These are phyloP conservation scores for Lindgomyces ingoldianus DNA, from an alignment of 495 filamentous ascomycete genomes.

Conservation along the genomic window DNA sequence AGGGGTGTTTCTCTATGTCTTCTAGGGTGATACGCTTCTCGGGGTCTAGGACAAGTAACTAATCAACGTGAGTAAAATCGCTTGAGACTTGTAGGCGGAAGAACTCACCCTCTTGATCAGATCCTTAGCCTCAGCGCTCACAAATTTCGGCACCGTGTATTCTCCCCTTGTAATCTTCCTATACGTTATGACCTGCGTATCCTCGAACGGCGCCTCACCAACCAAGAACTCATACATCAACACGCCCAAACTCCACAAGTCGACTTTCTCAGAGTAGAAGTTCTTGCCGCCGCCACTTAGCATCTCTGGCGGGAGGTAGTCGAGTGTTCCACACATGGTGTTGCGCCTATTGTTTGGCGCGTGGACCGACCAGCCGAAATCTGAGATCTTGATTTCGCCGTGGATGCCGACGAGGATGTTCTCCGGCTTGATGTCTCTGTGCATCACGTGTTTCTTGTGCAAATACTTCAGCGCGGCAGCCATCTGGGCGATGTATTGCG, in stretches of 20 bases:
- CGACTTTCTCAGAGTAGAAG: slow-evolving; percentile 91
- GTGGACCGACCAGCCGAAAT: slow-evolving; percentile 98
- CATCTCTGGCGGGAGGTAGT: slow-evolving; percentile 98
- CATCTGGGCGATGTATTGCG: slow-evolving; percentile 99
- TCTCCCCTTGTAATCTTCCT: slow-evolving; percentile 84
- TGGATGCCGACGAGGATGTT: slow-evolving; percentile 98
- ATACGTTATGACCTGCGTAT: slow-evolving; percentile 93
- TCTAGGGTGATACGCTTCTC: slow-evolving; percentile 90
- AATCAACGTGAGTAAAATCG: slow-evolving; percentile 9
- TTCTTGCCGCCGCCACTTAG: slow-evolving; percentile 75
- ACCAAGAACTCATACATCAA: slow-evolving; percentile 96
- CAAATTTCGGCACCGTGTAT: slow-evolving; percentile 87
- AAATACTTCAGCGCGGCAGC: slow-evolving; percentile 86
- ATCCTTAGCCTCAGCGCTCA: slow-evolving; percentile 88
- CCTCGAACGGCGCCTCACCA: slow-evolving; percentile 95
- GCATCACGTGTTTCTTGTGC: slow-evolving; percentile 98
- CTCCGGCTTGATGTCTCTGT: slow-evolving; percentile 98
- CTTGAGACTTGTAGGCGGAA: neutral
- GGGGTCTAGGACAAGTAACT: slow-evolving; percentile 92
- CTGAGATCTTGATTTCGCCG: slow-evolving; percentile 97
- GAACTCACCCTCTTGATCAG: slow-evolving; percentile 82
- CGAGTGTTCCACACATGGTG: slow-evolving; percentile 96
- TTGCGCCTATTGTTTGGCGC: slow-evolving; percentile 91
- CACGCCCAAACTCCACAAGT: slow-evolving; percentile 93
- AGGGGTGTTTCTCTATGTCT: slow-evolving; percentile 87